Base-by-base conservation (phyloP, 306 rosid species). In the Arachis hypogaea region DNA sequence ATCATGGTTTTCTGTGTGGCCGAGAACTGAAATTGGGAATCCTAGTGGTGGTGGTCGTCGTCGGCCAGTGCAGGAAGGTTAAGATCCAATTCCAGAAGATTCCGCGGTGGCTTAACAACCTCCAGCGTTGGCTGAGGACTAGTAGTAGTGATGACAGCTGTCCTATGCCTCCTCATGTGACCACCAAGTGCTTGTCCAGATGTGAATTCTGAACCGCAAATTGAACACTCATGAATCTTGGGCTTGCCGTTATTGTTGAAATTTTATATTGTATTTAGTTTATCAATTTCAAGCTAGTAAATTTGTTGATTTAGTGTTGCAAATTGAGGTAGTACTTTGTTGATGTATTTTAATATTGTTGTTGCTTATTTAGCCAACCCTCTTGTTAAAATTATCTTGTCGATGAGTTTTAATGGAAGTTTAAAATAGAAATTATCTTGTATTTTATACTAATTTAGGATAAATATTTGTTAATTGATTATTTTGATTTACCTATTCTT, bases 151-250 rank as follows among this genome's bases (percentile, higher is more conserved):
- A 3, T 63, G 2, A 76, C 46, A 22, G 85, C 67, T 7, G 88
- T 63, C 50, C 97, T 84, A 11, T 94, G 99, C 73, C 96, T 82
- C 66, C 97, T 88, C 99, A 94, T 94, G 66, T 94, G 99, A 3
- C 97, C 99, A 5, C 99, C 96, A 40, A 94, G 79, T 7, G 98
- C 99, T 83, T 94, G 99, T 2, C 96, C 97, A 0, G 99, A 94
- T 6, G 82, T 80, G 82, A 94, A 94, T 57, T 90, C 97, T 11
- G 92, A 69, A 3, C 99, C 92, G n/a, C 99, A 94, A 11, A 92
- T 85, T 0, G 97, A 94, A 69, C 99, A 94, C 85, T 90, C 99
- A 1, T 92, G 99, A 63, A 92, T 52, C 82, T 94, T 94, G 1
- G 77, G 29, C 56, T 71, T 81, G 68, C 36, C 67, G 42, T 38